These are phyloP conservation scores for Penicillium hordei DNA, from an alignment of 2,329 filamentous ascomycete species.

Conservation along the genomic window DNA sequence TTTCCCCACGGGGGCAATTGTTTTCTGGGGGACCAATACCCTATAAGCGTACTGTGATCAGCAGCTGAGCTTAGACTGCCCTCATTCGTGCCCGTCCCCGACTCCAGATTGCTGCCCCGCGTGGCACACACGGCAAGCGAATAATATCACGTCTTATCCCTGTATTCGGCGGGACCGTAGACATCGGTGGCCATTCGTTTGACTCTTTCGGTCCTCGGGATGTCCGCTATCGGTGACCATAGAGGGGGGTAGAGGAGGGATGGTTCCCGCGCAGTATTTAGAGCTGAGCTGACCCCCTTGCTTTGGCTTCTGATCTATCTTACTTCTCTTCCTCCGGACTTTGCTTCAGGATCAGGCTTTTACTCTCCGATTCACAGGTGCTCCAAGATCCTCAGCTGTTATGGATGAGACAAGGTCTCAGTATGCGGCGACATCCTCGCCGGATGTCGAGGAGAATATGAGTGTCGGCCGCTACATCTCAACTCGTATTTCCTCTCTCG, in stretches of 20 bases:
- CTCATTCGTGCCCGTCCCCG: conserved; percentile 10
- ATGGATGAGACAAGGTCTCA: conserved; percentile 17
- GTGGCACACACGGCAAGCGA: conserved; percentile 3
- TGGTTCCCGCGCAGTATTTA: not conserved
- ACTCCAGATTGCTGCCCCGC: not conserved
- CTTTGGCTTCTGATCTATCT: not conserved
- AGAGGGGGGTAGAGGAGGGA: not conserved
- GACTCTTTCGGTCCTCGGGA: not conserved
- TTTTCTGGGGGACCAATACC: not conserved
- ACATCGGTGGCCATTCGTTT: not conserved
- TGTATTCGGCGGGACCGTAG: not conserved
- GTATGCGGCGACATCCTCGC: conserved; percentile 9
- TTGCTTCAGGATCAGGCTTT: not conserved
- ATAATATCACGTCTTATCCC: not conserved
- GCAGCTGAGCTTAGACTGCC: conserved; percentile 4
- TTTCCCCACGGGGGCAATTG: not conserved
- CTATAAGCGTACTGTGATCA: conserved; percentile 10
- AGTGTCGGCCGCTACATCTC: conserved; percentile 50
- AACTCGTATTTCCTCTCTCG: conserved; percentile 55
- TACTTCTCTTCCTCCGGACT: not conserved
- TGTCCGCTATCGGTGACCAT: not conserved
- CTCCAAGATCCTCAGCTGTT: not conserved
- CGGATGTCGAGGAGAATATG: conserved; percentile 27
- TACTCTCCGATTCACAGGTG: not conserved
- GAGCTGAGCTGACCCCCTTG: not conserved